Base-by-base conservation (phyloP, 176 grass and related monocot genomes). In the Juncus effusus region DNA sequence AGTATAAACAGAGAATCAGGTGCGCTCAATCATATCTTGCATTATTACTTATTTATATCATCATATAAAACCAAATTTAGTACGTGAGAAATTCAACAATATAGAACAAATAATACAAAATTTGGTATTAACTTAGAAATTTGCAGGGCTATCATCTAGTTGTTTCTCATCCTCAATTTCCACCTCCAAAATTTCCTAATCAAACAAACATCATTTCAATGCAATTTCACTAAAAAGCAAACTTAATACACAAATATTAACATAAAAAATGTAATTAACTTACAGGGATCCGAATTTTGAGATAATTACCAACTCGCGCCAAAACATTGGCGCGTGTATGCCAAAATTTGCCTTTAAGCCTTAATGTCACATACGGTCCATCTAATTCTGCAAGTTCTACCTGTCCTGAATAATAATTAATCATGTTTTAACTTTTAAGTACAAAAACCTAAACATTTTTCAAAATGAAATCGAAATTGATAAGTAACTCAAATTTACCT, bases 201-300 rank as follows among this genome's bases (percentile, higher is more conserved):
- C 10, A 54, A 81, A 62, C 4, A 59, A 70, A 55, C 45, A 60
- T 28, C 9, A 11, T 58, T 14, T 15, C 13, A 60, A n/a, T 9
- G 7, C 9, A n/a, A 1, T 78, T 0, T 39, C 13, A 11, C 19
- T 28, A 28, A 40, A 4, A 38, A 4, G 3, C 10, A 56, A 71
- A 69, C 3, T 68, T 6, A 44, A 16, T 54, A 42, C 14, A 44
- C 19, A n/a, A 11, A 59, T 36, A 42, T 16, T 44, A 51, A 4
- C 49, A 69, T 62, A 15, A 3, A 52, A 51, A 73, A 28, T 9
- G 8, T 37, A 4, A 66, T 38, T 6, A 1, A 54, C 82, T 82
- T 73, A 92, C 94, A n/a, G 88, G 88, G 12, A 97, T 92, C 40
- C 88, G 79, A 54, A 83, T 97, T 77, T 92, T 92, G n/a, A 97